phyloP scores from a whole-genome alignment of 305 asterid species.

The Striga hermonthica region DNA sequence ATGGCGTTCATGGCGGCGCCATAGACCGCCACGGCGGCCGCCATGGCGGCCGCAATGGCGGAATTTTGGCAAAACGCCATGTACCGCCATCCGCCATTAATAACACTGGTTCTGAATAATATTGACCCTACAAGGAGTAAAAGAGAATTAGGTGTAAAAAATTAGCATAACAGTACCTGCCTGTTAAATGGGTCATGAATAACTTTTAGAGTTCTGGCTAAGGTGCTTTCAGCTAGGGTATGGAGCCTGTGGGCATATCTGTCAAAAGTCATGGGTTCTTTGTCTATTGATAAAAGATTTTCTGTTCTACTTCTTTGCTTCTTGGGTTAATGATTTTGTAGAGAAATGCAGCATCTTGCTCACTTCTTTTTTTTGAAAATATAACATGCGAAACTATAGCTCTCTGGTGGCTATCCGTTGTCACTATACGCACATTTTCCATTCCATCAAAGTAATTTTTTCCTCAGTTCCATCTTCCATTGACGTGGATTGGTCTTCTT shows the following conservation, averaged over 20 bases:
- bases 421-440: too few relatives aligned
- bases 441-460: too few relatives aligned
- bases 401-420: too few relatives aligned
- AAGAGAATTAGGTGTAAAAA: neutral
- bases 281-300: neutral
- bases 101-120: constrained; percentile 7
- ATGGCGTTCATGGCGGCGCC: too few relatives aligned
- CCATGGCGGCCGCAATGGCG: too few relatives aligned
- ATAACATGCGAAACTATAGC: constrained; percentile 8
- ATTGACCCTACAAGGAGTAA: constrained; percentile 5
- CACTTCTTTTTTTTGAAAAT: neutral
- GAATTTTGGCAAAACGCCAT: too few relatives aligned
- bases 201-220: constrained; percentile 11
- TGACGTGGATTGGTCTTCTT: constrained; percentile 32
- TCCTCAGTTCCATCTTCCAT: too few relatives aligned
- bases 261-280: constrained; percentile 14
- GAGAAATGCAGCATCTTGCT: neutral
- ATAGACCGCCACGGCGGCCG: too few relatives aligned
- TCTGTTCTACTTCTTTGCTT: constrained; percentile 3
- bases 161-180: neutral
- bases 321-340: constrained; percentile 10
- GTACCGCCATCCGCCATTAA: too few relatives aligned
- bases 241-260: neutral
- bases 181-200: constrained; percentile 4
- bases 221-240: constrained; percentile 1